These are phyloP conservation scores for Babesia gibsoni DNA, from an alignment of 169 alveolate species.

Conservation along the genomic window DNA sequence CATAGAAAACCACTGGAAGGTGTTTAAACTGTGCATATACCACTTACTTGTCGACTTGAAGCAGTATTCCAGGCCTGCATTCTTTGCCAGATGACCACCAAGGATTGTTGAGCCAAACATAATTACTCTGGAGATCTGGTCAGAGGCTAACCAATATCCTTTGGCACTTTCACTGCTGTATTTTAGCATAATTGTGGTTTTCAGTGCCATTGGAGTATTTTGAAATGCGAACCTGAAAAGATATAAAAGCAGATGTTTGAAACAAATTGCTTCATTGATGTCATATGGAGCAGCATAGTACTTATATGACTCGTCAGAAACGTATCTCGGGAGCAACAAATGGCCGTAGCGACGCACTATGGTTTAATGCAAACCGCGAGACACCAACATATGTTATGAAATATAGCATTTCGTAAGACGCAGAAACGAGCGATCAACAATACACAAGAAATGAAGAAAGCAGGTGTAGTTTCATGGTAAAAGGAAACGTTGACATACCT, in stretches of 20 bases:
- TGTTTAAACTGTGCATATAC: not conserved
- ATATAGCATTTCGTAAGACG: too few relatives aligned
- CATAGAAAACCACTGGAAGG: slow-evolving; percentile 32
- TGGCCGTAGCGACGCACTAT: too few relatives aligned
- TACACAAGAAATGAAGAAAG: too few relatives aligned
- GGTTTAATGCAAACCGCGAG: too few relatives aligned
- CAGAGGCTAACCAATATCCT: slow-evolving; percentile 62
- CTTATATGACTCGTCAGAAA: too few relatives aligned
- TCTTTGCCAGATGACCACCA: slow-evolving; percentile 39
- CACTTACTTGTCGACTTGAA: slow-evolving; percentile 43
- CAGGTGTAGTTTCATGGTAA: too few relatives aligned
- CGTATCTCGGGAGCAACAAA: too few relatives aligned
- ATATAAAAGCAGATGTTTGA: too few relatives aligned
- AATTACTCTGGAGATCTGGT: slow-evolving; percentile 36
- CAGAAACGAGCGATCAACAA: too few relatives aligned
- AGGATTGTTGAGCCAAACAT: slow-evolving; percentile 30
- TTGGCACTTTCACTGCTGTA: slow-evolving; percentile 31
- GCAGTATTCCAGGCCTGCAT: slow-evolving; percentile 45
- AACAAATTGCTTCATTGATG: too few relatives aligned
- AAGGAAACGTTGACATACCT: slow-evolving; percentile 32
- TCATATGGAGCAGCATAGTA: too few relatives aligned
- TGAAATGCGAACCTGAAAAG: slow-evolving; percentile 34
- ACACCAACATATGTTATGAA: too few relatives aligned
- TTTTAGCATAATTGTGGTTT: slow-evolving; percentile 42
- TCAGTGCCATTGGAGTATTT: slow-evolving; percentile 52